phyloP scores from a whole-genome alignment of 495 filamentous ascomycete genomes.

The Penicillium alfredii region DNA sequence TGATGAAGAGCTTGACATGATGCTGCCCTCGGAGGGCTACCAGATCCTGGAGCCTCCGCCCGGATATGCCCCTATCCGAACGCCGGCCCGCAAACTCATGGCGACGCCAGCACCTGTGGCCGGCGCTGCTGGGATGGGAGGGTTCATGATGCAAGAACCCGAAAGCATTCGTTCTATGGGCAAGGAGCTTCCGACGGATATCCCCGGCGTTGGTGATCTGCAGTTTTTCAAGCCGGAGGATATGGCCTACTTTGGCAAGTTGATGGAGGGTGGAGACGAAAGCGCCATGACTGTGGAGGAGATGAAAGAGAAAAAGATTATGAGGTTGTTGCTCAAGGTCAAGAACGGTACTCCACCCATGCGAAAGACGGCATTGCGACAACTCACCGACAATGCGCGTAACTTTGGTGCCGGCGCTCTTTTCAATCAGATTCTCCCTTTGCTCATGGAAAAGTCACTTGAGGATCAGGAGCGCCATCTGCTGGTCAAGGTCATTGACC shows the following conservation, averaged over 20 bases:
- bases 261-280: conserved; percentile 93
- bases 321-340: conserved; percentile 93
- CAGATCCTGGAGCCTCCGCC: conserved; percentile 89
- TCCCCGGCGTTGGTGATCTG: conserved; percentile 93
- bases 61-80: conserved; percentile 81
- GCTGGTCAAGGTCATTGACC: conserved; percentile 98
- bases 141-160: conserved; percentile 98
- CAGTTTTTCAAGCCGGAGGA: conserved; percentile 99
- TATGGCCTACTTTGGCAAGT: conserved; percentile 98
- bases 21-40: conserved; percentile 90
- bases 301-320: conserved; percentile 96
- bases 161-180: conserved; percentile 73
- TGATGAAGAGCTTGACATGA: conserved; percentile 88
- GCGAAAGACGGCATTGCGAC: conserved; percentile 97
- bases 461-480: conserved; percentile 99
- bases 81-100: conserved; percentile 69
- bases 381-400: conserved; percentile 94
- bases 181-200: conserved; percentile 92
- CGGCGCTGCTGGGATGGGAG: conserved; percentile 59
- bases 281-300: conserved; percentile 88
- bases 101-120: conserved; percentile 64
- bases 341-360: conserved; percentile 99
- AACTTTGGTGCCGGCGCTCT: conserved; percentile 93
- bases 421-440: conserved; percentile 95
- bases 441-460: conserved; percentile 97